Evolutionary conservation across 139 green algal genomes (phyloP).

Genomic region (Chlamydomonas urium): DNA sequence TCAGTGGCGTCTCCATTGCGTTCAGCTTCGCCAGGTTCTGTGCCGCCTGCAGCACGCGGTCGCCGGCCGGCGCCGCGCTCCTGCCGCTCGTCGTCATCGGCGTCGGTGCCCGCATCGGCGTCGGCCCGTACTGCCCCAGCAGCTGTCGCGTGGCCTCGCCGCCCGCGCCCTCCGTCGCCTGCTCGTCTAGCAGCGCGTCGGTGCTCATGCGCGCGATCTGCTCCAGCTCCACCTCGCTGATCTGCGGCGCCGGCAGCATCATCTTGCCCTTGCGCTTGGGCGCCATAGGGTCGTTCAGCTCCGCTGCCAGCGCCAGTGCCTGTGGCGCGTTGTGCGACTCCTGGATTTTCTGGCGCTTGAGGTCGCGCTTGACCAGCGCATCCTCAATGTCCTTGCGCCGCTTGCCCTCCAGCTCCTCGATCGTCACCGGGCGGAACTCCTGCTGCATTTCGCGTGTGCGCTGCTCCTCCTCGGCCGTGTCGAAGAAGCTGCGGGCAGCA

Average conservation of each 20-base stretch:
- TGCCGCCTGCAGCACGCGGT: constrained; percentile 82
- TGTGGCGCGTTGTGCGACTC: constrained; percentile 24
- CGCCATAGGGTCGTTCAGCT: constrained; percentile 65
- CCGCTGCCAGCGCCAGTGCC: constrained; percentile 56
- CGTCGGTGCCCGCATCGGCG: constrained; percentile 16
- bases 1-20: constrained; percentile 80
- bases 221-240: constrained; percentile 88
- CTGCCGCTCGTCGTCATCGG: constrained; percentile 42
- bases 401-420: constrained; percentile 89
- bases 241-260: constrained; percentile 81
- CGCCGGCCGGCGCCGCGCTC: constrained; percentile 36
- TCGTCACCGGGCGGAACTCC: constrained; percentile 82
- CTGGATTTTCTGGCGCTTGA: constrained; percentile 68
- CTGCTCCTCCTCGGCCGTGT: constrained; percentile 69
- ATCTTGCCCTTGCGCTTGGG: constrained; percentile 71
- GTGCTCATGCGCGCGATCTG: constrained; percentile 76
- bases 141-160: constrained; percentile 68
- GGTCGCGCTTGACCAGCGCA: constrained; percentile 79
- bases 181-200: constrained; percentile 19
- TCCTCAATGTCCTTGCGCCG: constrained; percentile 83
- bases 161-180: constrained; percentile 32
- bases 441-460: constrained; percentile 57
- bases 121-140: constrained; percentile 72
- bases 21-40: constrained; percentile 74
- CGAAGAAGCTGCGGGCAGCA: constrained; percentile 76